Evolutionary conservation across 208 protist species (phyloP).

Genomic region (Wallacemonas rigidus): DNA sequence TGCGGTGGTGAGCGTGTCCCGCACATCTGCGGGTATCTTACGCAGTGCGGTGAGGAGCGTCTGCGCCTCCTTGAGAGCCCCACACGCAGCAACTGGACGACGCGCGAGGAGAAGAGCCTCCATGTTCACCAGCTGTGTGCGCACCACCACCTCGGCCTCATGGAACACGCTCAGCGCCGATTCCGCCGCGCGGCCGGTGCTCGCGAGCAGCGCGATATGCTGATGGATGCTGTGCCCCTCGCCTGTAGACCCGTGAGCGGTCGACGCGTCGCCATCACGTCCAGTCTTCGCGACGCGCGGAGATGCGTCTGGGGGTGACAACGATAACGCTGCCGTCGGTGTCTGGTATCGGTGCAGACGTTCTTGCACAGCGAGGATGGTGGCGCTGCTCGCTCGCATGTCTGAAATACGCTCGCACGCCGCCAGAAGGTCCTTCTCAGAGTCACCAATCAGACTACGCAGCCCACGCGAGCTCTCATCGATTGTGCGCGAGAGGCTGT

Average conservation of each 20-base stretch:
- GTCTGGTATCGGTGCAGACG: background rate
- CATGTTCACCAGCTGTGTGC: conserved; percentile 1
- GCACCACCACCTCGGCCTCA: background rate
- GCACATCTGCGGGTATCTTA: background rate
- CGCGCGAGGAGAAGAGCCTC: conserved; percentile 3
- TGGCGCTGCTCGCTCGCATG: conserved; percentile 48
- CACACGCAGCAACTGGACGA: background rate
- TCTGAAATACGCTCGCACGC: conserved; percentile 61
- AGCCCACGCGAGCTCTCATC: conserved; percentile 52
- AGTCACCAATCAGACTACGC: conserved; percentile 52
- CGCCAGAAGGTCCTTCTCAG: conserved; percentile 54
- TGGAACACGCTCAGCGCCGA: background rate
- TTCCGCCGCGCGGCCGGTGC: background rate
- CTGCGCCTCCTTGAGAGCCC: conserved; percentile 7
- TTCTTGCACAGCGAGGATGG: conserved; percentile 37
- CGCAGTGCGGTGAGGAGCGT: background rate
- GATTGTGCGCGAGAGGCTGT: conserved; percentile 53
- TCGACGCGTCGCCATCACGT: no score
- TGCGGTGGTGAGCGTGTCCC: background rate
- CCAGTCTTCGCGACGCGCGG: no score
- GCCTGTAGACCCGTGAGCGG: no score
- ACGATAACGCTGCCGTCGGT: no score
- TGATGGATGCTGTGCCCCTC: no score
- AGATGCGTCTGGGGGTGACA: no score
- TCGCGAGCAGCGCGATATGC: background rate